Base-by-base conservation (phyloP, 331 rosid species). In the Ulmus americana region DNA sequence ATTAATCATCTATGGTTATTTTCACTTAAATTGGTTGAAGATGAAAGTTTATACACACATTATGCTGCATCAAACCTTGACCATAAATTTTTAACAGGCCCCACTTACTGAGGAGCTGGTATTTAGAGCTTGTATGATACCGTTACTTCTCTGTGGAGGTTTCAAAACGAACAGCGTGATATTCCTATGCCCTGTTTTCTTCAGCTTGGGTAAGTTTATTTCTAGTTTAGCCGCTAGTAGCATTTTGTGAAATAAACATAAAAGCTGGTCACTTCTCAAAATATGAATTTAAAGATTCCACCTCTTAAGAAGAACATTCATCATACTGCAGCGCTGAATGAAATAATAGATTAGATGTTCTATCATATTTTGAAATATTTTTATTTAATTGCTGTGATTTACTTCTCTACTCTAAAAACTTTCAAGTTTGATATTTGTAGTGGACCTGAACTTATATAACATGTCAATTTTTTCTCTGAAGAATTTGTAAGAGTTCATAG, bases 41-140 rank as follows among this genome's bases (percentile, higher is more conserved):
- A 11, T 39, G 13, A 48, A 35, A 18, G 28, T 45, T 20, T 73
- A 28, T 10, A 22, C 16, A 16, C 28, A 9, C 35, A 11, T 63
- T 45, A 16, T 47, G 3, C 22, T 50, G 45, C 8, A 18, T 45
- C 47, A 56, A 63, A 71, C 16, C 38, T 80, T 69, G 57, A 45
- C 41, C 18, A 22, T 75, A 44, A 38, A 67, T 54, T 45, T 74
- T 76, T 70, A 72, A 75, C 92, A 94, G 99, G 99, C 96, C 65
- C 99, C 97, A 56, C 14, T 87, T 64, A 90, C 97, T 0, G 96
- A 90, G 76, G 97, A 94, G 77, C 65, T 94, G 96, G 99, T 94
- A 70, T 90, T 94, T 79, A 76, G 99, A 68, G 96, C 99, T 2
- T 90, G 95, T 75, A 94, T 87, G 99, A 78, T 94, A 78, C 95